phyloP scores from a whole-genome alignment of 2,329 filamentous ascomycete species.

The Amauroascus niger region DNA sequence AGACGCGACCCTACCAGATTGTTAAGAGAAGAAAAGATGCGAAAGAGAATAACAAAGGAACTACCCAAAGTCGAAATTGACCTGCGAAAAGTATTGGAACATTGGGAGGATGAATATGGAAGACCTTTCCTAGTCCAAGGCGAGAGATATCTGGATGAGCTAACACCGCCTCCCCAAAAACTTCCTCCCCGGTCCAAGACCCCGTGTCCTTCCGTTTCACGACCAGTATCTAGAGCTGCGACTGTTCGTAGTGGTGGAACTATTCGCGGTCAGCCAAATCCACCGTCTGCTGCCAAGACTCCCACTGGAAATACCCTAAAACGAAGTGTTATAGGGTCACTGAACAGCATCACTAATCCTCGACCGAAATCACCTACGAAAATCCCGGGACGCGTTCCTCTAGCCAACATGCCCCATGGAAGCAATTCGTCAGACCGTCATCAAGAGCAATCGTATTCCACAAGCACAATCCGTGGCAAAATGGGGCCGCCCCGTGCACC shows the following conservation, averaged over 20 bases:
- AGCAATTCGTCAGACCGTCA: conserved; percentile 74
- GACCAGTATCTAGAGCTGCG: conserved; percentile 22
- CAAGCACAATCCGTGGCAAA: conserved; percentile 39
- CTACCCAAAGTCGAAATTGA: conserved; percentile 82
- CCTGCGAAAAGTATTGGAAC: conserved; percentile 68
- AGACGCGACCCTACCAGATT: conserved; percentile 89
- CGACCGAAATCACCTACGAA: conserved; percentile 39
- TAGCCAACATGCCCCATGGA: conserved; percentile 40
- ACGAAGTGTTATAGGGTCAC: conserved; percentile 25
- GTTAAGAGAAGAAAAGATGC: conserved; percentile 93
- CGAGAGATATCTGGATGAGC: conserved; percentile 75
- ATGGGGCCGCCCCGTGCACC: conserved; percentile 54
- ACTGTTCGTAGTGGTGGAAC: conserved; percentile 29
- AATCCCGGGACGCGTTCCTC: conserved; percentile 40
- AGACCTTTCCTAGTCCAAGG: conserved; percentile 88
- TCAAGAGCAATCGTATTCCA: conserved; percentile 32
- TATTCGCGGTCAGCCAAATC: conserved; percentile 34
- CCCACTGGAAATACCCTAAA: conserved; percentile 37
- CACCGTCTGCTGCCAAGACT: conserved; percentile 40
- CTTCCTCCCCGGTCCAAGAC: conserved; percentile 46
- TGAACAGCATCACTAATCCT: neutral
- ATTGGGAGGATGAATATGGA: conserved; percentile 90
- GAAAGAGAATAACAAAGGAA: conserved; percentile 93
- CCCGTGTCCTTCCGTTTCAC: conserved; percentile 24
- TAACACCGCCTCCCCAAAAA: conserved; percentile 63